Base-by-base conservation (phyloP, 140 eudicot species). In the Oenanthe javanica region DNA sequence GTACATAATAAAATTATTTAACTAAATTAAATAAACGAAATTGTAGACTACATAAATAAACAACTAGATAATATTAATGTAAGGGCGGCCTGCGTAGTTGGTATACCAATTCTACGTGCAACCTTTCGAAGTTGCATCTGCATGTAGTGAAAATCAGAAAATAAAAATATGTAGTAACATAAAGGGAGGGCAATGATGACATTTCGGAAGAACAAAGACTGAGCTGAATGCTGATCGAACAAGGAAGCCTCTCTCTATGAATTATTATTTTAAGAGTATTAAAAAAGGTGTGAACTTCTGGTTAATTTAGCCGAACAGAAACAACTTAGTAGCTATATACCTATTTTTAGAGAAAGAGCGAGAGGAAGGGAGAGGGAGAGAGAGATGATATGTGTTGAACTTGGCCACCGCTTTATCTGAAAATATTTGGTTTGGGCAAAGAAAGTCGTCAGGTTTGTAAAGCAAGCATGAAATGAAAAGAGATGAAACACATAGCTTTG, bases 361-460 rank as follows among this genome's bases (percentile, higher is more conserved):
- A 42, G 77, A 72, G 77, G 15, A 16, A 54, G 21, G 16, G 63
- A 42, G 77, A 72, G 77, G 15, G 59, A 54, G 21, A 54, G 63
- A 42, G 77, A 73, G 55, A 72, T 2, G 55, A 9, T 11, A 43
- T 13, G 49, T 12, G 79, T 75, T 25, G 79, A 75, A 75, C 79
- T 75, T 75, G 46, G 63, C n/a, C 64, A 75, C 79, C 79, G 79
- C 79, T 75, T 75, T 75, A 49, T 48, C 79, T 75, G 79, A 75
- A 75, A n/a, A 75, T 25, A 25, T n/a, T n/a, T 75, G 79, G 79
- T 75, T 75, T 75, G 38, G 79, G 63, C 61, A 48, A 75, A 75
- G 79, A 75, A 75, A 75, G 79, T 75, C 79, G 63, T 9, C 52
- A 54, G 14, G 54, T 2, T 50, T 14, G 43, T 47, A 38, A 0